These are phyloP conservation scores for Aspergillus clavatus DNA, from an alignment of 2,329 filamentous ascomycete species.

Conservation along the genomic window DNA sequence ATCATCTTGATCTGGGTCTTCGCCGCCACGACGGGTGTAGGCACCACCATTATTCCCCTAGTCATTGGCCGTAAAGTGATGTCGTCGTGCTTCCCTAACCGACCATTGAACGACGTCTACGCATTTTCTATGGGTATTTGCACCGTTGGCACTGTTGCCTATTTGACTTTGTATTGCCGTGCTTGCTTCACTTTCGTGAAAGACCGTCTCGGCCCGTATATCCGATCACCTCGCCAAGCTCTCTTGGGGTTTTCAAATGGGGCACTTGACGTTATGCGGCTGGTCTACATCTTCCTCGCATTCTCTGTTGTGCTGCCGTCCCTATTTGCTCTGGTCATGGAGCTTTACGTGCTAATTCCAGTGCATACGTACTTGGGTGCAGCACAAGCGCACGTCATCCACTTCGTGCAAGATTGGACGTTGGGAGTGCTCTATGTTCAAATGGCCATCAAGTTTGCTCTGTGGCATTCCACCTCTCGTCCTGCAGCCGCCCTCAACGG, in stretches of 20 bases:
- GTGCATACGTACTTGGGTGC: slow-evolving; percentile 68
- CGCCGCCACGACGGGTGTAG: slow-evolving; percentile 79
- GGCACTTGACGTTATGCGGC: slow-evolving; percentile 39
- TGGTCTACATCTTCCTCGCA: slow-evolving; percentile 71
- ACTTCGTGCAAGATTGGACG: slow-evolving; percentile 91
- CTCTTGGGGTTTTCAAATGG: slow-evolving; percentile 15
- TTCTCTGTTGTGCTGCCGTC: slow-evolving; percentile 77
- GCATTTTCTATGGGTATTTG: slow-evolving; percentile 91
- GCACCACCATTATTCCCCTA: slow-evolving; percentile 79
- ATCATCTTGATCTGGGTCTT: slow-evolving; percentile 91
- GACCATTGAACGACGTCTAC: slow-evolving; percentile 88
- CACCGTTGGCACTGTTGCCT: slow-evolving; percentile 64
- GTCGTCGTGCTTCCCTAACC: slow-evolving; percentile 63
- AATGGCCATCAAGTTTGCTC: slow-evolving; percentile 64
- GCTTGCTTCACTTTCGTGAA: slow-evolving; percentile 19
- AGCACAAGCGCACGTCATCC: slow-evolving; percentile 49
- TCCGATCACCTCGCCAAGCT: slow-evolving; percentile 30
- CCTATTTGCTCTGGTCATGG: slow-evolving; percentile 71
- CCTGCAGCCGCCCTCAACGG: slow-evolving; percentile 69
- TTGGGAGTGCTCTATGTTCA: slow-evolving; percentile 87
- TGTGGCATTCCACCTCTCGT: slow-evolving; percentile 64
- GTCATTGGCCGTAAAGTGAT: slow-evolving; percentile 79
- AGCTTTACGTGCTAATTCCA: slow-evolving; percentile 84
- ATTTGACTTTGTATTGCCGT: slow-evolving; percentile 52
- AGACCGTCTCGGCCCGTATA: slow-evolving; percentile 21